A percentile compares a stretch with the other conserved stretches of the same genome.
These are phyloP conservation scores for Mucuna pruriens DNA, from an alignment of 306 rosid genomes.

Conservation along the genomic window DNA sequence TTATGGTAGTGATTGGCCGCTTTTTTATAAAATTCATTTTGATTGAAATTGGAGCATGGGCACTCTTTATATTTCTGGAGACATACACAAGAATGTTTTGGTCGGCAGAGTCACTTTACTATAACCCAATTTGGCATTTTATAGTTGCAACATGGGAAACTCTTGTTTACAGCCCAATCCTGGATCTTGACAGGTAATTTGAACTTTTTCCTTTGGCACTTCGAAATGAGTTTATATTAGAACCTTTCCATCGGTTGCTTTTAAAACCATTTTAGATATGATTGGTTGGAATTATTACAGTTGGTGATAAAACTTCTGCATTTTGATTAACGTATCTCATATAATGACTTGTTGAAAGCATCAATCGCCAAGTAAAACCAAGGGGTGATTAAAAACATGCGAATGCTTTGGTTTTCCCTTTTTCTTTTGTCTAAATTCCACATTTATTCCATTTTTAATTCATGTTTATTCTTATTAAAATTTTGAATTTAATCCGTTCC, in stretches of 20 bases:
- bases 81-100: conserved; percentile 97
- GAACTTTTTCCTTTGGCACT: conserved; percentile 7
- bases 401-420: not conserved
- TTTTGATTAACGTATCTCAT: not conserved
- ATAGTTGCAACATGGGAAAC: conserved; percentile 92
- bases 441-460: not conserved
- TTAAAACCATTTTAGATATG: not conserved
- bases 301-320: not conserved
- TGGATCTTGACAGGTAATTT: conserved; percentile 93
- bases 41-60: conserved; percentile 92
- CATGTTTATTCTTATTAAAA: not conserved
- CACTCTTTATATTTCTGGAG: conserved; percentile 91
- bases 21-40: conserved; percentile 77
- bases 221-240: not conserved
- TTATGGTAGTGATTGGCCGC: conserved; percentile 91
- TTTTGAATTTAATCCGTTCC: not conserved
- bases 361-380: not conserved
- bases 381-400: not conserved
- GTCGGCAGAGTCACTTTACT: conserved; percentile 93
- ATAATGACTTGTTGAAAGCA: not conserved
- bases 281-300: not conserved
- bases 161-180: conserved; percentile 86
- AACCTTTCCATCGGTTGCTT: not conserved
- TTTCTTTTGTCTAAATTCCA: not conserved
- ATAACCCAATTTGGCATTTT: conserved; percentile 85